phyloP scores from a whole-genome alignment of 2,329 filamentous ascomycete genomes.

The Aureobasidium subglaciale region DNA sequence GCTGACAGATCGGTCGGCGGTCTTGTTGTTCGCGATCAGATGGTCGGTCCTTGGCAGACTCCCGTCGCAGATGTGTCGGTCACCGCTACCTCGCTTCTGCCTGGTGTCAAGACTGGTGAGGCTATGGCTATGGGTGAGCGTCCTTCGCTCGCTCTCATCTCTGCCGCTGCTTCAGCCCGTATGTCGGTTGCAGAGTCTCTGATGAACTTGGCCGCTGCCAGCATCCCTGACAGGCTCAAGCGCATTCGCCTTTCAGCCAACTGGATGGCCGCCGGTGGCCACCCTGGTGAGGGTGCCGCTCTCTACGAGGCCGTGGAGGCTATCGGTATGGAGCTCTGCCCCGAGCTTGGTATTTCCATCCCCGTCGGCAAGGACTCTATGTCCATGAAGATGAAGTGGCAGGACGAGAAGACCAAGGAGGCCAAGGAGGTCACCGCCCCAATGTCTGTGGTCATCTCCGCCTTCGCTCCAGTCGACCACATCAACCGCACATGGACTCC shows the following conservation, averaged over 20 bases:
- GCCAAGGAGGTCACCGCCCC: conserved; percentile 85
- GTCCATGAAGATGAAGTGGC: conserved; percentile 98
- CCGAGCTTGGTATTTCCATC: conserved; percentile 82
- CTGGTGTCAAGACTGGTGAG: conserved; percentile 71
- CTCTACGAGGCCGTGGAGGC: conserved; percentile 91
- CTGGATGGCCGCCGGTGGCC: conserved; percentile 97
- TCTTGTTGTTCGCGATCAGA: conserved; percentile 81
- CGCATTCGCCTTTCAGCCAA: conserved; percentile 88
- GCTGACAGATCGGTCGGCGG: conserved; percentile 89
- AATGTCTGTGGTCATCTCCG: conserved; percentile 82
- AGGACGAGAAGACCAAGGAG: conserved; percentile 57
- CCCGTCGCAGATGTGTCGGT: conserved; percentile 93
- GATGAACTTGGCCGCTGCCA: conserved; percentile 82
- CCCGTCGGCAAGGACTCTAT: conserved; percentile 98
- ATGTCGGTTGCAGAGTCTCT: conserved; percentile 95
- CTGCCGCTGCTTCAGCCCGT: conserved; percentile 78
- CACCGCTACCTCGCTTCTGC: conserved; percentile 71
- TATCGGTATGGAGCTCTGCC: conserved; percentile 87
- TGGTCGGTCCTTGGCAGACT: conserved; percentile 94
- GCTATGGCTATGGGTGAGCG: conserved; percentile 98
- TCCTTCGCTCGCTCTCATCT: conserved; percentile 81
- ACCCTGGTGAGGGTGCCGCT: conserved; percentile 84
- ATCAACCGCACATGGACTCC: conserved; percentile 90
- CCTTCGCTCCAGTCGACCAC: conserved; percentile 78
- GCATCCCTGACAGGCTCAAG: conserved; percentile 63